A percentile compares a stretch with the other conserved stretches of the same genome.
Evolutionary conservation across 106 monocot species (phyloP).

Genomic region (Amphibolis antarctica): DNA sequence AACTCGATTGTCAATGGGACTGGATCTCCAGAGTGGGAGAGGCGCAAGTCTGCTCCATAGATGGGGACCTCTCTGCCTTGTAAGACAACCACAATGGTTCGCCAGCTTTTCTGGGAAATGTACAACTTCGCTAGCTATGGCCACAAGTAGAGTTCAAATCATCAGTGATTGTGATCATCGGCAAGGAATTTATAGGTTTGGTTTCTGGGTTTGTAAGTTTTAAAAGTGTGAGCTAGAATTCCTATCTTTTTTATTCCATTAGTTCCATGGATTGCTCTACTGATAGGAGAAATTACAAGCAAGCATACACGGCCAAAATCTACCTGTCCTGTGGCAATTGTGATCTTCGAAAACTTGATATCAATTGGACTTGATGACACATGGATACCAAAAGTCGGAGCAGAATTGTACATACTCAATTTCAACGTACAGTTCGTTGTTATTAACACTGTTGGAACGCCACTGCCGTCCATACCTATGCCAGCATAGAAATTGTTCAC

Average conservation of each 20-base stretch:
- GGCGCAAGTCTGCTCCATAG: constrained; percentile 72
- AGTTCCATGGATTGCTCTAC: too few relatives aligned
- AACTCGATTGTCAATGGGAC: constrained; percentile 71
- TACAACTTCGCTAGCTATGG: constrained; percentile 71
- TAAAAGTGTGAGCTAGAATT: too few relatives aligned
- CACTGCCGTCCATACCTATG: constrained; percentile 63
- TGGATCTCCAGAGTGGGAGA: constrained; percentile 32
- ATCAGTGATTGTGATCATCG: neutral
- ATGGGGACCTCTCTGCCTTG: constrained; percentile 76
- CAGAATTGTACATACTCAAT: constrained; percentile 66
- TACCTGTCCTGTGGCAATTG: constrained; percentile 74
- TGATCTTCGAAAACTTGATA: constrained; percentile 64
- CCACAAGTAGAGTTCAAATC: neutral
- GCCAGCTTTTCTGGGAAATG: constrained; percentile 70
- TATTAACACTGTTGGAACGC: constrained; percentile 81
- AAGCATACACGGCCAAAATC: neutral
- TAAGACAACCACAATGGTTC: constrained; percentile 31
- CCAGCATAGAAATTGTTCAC: constrained; percentile 69
- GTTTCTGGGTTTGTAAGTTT: too few relatives aligned
- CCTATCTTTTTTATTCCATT: too few relatives aligned
- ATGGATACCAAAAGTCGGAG: constrained; percentile 86
- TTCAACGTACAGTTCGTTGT: constrained; percentile 73
- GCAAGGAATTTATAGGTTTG: too few relatives aligned
- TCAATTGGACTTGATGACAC: constrained; percentile 46
- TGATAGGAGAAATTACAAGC: neutral